A percentile compares a stretch with the other conserved stretches of the same genome.
These are phyloP conservation scores for Fagus sylvatica DNA, from an alignment of 306 rosid species.

Conservation along the genomic window DNA sequence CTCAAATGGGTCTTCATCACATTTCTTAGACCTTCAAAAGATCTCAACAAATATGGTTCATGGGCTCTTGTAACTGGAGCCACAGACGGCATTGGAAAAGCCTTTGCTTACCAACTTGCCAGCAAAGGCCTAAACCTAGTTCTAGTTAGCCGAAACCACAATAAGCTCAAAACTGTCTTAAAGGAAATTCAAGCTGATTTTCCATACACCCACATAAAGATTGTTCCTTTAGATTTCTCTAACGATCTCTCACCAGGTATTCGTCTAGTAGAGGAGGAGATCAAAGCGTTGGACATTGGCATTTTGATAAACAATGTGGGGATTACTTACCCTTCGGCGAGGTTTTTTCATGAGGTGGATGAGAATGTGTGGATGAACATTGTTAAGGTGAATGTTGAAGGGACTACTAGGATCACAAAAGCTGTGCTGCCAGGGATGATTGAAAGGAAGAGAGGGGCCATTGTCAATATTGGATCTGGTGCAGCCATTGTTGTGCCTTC, in stretches of 20 bases:
- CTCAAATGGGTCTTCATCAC: slow-evolving; percentile 51
- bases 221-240: slow-evolving; percentile 42
- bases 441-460: slow-evolving; percentile 53
- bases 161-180: slow-evolving; percentile 52
- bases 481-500: slow-evolving; percentile 75
- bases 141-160: slow-evolving; percentile 54
- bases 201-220: slow-evolving; percentile 35
- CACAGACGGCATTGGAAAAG: slow-evolving; percentile 85
- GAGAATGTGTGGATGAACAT: slow-evolving; percentile 69
- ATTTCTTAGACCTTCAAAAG: slow-evolving; percentile 55
- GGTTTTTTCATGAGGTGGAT: slow-evolving; percentile 63
- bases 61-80: slow-evolving; percentile 84
- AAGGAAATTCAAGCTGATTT: slow-evolving; percentile 30
- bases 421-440: slow-evolving; percentile 59
- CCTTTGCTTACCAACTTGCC: slow-evolving; percentile 64
- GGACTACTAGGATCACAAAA: slow-evolving; percentile 53
- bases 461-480: slow-evolving; percentile 75
- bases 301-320: slow-evolving; percentile 82
- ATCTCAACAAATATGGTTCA: slow-evolving; percentile 67
- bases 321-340: slow-evolving; percentile 61
- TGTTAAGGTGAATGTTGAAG: slow-evolving; percentile 62
- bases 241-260: slow-evolving; percentile 26
- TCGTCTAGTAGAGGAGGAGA: slow-evolving; percentile 32
- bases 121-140: slow-evolving; percentile 60
- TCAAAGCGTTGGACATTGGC: slow-evolving; percentile 40